Conservation (phyloP, 2,329 filamentous ascomycete species). For the Neofusicoccum umdonicola region DNA sequence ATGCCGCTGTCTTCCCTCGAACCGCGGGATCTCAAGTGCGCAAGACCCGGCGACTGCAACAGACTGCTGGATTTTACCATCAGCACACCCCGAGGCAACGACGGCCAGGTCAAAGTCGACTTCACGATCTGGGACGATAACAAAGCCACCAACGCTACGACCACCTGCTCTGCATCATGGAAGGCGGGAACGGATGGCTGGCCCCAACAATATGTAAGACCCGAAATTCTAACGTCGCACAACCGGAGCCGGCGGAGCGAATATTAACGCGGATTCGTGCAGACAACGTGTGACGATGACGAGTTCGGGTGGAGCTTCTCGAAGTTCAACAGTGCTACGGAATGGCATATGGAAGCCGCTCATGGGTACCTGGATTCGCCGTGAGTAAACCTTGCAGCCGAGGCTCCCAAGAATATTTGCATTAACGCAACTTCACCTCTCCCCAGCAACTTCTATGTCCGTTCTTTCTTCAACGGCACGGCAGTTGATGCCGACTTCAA, state of each 20-base stretch:
- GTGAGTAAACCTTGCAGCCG: not conserved
- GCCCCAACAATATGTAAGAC: conserved; percentile 1
- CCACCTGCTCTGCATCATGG: not conserved
- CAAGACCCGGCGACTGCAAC: not conserved
- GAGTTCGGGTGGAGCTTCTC: not conserved
- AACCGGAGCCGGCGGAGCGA: not conserved
- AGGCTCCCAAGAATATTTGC: not conserved
- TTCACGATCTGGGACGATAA: not conserved
- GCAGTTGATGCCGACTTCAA: not conserved
- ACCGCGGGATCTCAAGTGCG: not conserved
- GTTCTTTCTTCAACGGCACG: not conserved
- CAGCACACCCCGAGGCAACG: not conserved
- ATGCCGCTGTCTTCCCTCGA: not conserved
- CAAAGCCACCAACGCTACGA: not conserved
- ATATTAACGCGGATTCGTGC: conserved; percentile 1
- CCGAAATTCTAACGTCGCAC: not conserved
- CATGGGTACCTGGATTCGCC: not conserved
- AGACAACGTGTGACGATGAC: not conserved
- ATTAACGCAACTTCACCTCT: not conserved
- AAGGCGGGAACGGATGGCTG: not conserved
- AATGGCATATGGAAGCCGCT: conserved; percentile 5
- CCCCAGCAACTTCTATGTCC: not conserved
- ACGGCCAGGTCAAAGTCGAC: not conserved
- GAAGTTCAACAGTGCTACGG: conserved; percentile 2
- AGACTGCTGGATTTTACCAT: no score